A percentile compares a stretch with the other conserved stretches of the same genome.
Conservation (phyloP, 2,329 filamentous ascomycete species). For the Phoma sp. region DNA sequence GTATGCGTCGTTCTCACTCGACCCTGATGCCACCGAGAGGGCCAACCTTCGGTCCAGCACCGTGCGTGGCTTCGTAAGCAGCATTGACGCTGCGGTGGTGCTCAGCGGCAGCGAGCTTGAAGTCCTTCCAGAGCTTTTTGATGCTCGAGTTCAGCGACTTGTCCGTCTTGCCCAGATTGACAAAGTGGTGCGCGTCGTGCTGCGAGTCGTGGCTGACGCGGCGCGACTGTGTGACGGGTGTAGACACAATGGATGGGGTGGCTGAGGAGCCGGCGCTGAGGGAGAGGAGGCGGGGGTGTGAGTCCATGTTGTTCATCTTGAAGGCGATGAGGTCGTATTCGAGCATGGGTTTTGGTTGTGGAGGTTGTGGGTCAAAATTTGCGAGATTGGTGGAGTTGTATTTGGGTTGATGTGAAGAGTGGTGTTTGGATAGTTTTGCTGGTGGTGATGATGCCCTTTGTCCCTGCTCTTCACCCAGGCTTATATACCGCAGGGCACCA, state of each 20-base stretch:
- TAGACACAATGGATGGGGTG: constrained; percentile 14
- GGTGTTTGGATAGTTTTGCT: neutral
- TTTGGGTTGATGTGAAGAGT: neutral
- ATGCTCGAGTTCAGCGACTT: constrained; percentile 29
- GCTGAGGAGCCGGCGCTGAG: constrained; percentile 17
- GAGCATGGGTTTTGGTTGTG: neutral
- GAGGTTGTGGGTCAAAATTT: neutral
- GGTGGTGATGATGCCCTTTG: constrained; percentile 8
- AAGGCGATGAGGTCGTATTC: constrained; percentile 12
- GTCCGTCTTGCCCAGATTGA: constrained; percentile 25
- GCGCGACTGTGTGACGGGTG: constrained; percentile 21
- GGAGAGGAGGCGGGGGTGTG: constrained; percentile 31
- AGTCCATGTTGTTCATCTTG: constrained; percentile 31
- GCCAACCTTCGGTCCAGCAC: constrained; percentile 11
- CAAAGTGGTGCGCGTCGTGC: constrained; percentile 32
- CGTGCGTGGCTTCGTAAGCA: constrained; percentile 36
- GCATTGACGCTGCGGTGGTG: constrained; percentile 41
- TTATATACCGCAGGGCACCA: constrained; percentile 3
- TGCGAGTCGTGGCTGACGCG: constrained; percentile 29
- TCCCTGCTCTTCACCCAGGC: neutral
- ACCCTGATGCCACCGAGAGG: neutral
- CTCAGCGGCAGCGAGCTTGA: constrained; percentile 37
- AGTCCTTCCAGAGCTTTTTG: constrained; percentile 38
- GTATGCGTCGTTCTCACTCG: neutral
- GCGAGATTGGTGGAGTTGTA: neutral